Percentiles rank a stretch among this genome's conserved stretches.
phyloP scores from a whole-genome alignment of 176 grass and related monocot species.

The Musa schizocarpa region DNA sequence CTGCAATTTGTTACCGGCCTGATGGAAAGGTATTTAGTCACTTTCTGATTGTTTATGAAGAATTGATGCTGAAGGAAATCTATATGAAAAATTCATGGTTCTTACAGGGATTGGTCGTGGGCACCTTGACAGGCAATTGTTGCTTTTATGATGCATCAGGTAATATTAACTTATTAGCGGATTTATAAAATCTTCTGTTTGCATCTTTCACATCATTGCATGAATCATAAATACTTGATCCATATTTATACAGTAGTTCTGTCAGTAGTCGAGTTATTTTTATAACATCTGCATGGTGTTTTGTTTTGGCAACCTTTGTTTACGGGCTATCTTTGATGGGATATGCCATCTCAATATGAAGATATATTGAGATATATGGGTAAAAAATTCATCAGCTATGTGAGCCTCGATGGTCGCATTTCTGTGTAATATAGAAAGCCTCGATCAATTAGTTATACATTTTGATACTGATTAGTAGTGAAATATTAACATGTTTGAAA shows the following conservation, averaged over 20 bases:
- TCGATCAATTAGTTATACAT: too few relatives aligned
- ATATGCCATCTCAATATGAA: neutral
- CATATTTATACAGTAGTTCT: too few relatives aligned
- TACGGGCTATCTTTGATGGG: neutral
- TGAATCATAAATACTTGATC: too few relatives aligned
- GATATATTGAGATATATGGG: neutral
- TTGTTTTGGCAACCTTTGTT: conserved; percentile 7
- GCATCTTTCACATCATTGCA: too few relatives aligned
- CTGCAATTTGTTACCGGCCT: conserved; percentile 67
- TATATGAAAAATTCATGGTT: conserved; percentile 6
- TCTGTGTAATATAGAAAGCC: too few relatives aligned
- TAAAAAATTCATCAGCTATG: neutral
- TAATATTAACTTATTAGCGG: conserved; percentile 18
- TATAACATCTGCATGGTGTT: neutral
- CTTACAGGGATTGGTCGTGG: conserved; percentile 57
- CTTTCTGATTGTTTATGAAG: conserved; percentile 9
- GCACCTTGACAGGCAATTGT: conserved; percentile 71
- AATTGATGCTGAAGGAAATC: neutral
- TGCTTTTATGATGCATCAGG: conserved; percentile 72
- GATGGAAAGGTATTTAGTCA: conserved; percentile 61
- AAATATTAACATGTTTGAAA: too few relatives aligned
- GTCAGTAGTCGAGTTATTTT: too few relatives aligned
- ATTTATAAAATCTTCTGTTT: too few relatives aligned
- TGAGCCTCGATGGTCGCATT: too few relatives aligned
- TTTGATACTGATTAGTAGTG: too few relatives aligned